Percentiles rank a stretch among this genome's conserved stretches.
phyloP scores from a whole-genome alignment of 331 rosid genomes.

The Malus hybrid region DNA sequence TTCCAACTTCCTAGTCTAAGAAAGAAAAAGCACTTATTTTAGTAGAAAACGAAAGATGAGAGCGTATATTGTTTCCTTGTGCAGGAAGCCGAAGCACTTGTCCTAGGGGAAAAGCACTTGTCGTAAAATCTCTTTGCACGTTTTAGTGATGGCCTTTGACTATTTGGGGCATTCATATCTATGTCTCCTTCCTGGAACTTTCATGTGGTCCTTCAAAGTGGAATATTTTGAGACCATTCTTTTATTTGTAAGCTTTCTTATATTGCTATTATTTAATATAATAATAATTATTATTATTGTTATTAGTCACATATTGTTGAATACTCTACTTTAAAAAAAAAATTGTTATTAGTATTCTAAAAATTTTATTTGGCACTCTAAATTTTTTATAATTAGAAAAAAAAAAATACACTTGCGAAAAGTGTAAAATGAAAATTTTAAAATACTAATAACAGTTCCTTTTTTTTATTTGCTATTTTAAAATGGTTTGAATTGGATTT shows the following conservation, averaged over 20 bases:
- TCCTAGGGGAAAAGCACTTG: neutral
- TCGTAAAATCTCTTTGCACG: neutral
- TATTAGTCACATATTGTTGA: no score
- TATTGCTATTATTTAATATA: no score
- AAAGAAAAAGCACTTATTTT: neutral
- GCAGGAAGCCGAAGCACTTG: neutral
- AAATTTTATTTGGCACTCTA: no score
- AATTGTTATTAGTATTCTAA: no score
- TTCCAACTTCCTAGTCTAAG: neutral
- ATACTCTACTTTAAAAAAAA: no score
- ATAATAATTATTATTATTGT: neutral
- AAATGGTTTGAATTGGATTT: neutral
- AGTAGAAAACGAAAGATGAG: neutral
- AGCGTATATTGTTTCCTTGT: neutral
- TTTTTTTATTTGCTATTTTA: no score
- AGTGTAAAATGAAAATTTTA: no score
- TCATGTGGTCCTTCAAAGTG: neutral
- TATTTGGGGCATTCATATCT: neutral
- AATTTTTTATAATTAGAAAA: no score
- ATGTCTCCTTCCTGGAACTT: neutral
- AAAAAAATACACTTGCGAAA: no score
- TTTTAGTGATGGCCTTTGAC: neutral
- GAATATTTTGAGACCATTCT: neutral
- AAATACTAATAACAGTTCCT: no score
- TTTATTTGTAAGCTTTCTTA: neutral